Evolutionary conservation across 164 flowering plant species (phyloP).

Genomic region (Chimonanthus salicifolius): DNA sequence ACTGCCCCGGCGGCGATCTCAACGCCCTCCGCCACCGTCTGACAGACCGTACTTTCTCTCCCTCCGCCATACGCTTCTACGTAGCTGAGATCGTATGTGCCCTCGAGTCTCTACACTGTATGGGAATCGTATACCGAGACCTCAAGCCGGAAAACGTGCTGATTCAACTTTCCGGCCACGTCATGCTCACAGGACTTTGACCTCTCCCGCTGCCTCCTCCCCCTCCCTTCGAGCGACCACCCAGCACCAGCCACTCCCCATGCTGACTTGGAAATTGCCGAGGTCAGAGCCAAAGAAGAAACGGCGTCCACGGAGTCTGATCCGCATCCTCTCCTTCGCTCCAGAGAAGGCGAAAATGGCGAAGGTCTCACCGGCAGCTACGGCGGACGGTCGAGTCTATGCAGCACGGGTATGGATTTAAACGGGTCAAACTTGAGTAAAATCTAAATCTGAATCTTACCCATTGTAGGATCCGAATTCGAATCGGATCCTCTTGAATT

Average conservation of each 20-base stretch:
- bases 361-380: conserved; percentile 69
- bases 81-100: conserved; percentile 73
- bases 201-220: conserved; percentile 36
- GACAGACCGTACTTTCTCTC: conserved; percentile 56
- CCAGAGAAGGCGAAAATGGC: conserved; percentile 65
- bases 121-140: conserved; percentile 69
- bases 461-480: no score
- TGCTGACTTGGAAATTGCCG: neutral
- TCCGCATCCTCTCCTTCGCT: conserved; percentile 37
- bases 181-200: conserved; percentile 81
- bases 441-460: no score
- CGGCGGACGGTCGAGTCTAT: conserved; percentile 23
- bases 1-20: conserved; percentile 87
- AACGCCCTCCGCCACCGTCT: conserved; percentile 75
- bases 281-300: neutral
- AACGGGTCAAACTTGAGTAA: no score
- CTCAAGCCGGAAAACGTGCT: conserved; percentile 81
- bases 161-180: conserved; percentile 61
- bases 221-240: neutral
- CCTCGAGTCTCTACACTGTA: conserved; percentile 59
- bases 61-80: conserved; percentile 58
- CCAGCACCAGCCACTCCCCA: neutral
- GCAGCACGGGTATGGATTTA: conserved; percentile 4
- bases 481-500: no score
- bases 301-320: conserved; percentile 21